Conservation (phyloP, 1,284 basidiomycete species). For the Marasmius tenuissimus region DNA sequence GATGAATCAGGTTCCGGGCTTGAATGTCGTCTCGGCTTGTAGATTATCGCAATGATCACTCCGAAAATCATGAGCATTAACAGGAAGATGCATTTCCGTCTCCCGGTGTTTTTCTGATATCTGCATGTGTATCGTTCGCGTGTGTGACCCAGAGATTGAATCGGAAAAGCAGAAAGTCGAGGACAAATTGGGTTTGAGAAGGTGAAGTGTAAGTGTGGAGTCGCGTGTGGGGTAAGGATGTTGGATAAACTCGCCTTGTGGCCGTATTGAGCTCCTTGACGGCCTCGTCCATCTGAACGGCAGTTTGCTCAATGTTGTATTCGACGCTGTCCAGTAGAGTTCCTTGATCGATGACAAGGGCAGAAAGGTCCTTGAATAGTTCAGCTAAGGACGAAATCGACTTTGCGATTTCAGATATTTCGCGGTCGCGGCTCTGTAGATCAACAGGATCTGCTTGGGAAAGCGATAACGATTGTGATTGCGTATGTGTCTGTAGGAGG, state of each 20-base stretch:
- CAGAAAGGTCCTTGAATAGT: conserved; percentile 93
- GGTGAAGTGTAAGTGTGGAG: no score
- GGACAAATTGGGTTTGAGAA: no score
- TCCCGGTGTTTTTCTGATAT: conserved; percentile 91
- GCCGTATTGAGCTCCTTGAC: conserved; percentile 85
- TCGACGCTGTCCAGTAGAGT: conserved; percentile 96
- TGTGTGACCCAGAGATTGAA: no score
- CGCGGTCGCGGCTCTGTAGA: conserved; percentile 68
- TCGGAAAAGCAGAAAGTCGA: no score
- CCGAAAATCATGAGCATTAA: conserved; percentile 89
- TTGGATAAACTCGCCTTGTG: conserved; percentile 54
- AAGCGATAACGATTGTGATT: conserved; percentile 29
- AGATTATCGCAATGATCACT: conserved; percentile 76
- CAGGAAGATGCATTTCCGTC: conserved; percentile 91
- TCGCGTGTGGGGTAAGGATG: conserved; percentile 4
- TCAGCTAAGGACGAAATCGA: conserved; percentile 92
- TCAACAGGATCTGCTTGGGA: conserved; percentile 39
- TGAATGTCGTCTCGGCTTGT: conserved; percentile 65
- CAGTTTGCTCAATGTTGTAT: conserved; percentile 95
- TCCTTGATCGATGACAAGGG: conserved; percentile 96
- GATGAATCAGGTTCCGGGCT: neutral
- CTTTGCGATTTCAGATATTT: conserved; percentile 90
- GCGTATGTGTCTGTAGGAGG: conserved; percentile 34
- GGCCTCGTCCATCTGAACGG: conserved; percentile 78
- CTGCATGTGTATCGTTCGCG: conserved; percentile 35